phyloP scores from a whole-genome alignment of 768 basidiomycete genomes.

The Leccinum pellstonianum region DNA sequence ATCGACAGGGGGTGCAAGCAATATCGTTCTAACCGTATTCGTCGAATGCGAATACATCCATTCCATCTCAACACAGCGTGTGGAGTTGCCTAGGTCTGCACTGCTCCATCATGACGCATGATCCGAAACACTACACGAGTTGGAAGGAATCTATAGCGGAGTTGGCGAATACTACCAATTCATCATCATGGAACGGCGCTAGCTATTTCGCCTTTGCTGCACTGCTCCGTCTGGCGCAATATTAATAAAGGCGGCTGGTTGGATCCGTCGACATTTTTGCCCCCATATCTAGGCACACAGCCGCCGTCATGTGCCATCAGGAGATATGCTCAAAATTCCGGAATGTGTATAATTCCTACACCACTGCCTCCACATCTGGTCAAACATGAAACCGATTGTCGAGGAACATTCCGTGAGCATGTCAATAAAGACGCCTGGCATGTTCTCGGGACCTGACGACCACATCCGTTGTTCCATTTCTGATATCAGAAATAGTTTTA shows the following conservation, averaged over 20 bases:
- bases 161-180: background rate
- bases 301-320: background rate
- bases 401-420: background rate
- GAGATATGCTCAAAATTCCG: background rate
- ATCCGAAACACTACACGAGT: slow-evolving; percentile 7
- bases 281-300: background rate
- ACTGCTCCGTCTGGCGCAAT: background rate
- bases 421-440: background rate
- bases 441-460: slow-evolving; percentile 1
- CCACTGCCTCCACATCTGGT: background rate
- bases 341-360: background rate
- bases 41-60: slow-evolving; percentile 1
- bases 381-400: background rate
- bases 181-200: background rate
- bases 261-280: background rate
- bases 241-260: background rate
- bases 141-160: background rate
- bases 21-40: slow-evolving; percentile 8
- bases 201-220: background rate
- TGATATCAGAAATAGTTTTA: slow-evolving; percentile 2
- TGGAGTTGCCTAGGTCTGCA: slow-evolving; percentile 2
- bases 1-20: slow-evolving; percentile 8
- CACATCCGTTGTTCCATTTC: background rate
- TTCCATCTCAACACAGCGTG: slow-evolving; percentile 9
- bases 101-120: slow-evolving; percentile 10